These are phyloP conservation scores for Hemisphaericaspora xylofermentans DNA, from an alignment of 1,139 yeast species.

Conservation along the genomic window DNA sequence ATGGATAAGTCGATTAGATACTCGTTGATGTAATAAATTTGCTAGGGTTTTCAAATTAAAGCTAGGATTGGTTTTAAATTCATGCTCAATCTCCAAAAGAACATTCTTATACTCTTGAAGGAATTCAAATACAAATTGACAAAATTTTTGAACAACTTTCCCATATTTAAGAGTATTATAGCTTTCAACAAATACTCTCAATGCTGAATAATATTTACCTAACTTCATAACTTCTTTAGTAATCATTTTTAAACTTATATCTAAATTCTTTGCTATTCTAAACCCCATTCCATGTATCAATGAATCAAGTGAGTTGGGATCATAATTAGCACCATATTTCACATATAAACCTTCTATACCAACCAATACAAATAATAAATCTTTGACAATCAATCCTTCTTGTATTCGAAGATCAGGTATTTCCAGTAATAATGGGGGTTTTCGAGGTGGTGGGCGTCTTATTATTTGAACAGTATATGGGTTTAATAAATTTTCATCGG, in stretches of 20 bases:
- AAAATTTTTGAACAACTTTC: slow-evolving; percentile 69
- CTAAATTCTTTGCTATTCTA: slow-evolving; percentile 69
- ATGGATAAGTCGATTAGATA: slow-evolving; percentile 42
- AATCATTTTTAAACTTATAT: slow-evolving; percentile 72
- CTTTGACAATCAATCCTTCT: slow-evolving; percentile 71
- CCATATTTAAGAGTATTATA: slow-evolving; percentile 64
- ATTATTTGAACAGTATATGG: neutral
- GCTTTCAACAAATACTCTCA: slow-evolving; percentile 53
- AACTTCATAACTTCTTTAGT: slow-evolving; percentile 58
- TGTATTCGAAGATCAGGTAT: slow-evolving; percentile 51
- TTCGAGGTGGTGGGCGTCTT: slow-evolving; percentile 18
- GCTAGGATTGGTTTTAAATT: slow-evolving; percentile 43
- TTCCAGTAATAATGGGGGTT: slow-evolving; percentile 46
- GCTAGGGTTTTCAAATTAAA: slow-evolving; percentile 39
- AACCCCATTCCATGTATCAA: slow-evolving; percentile 71
- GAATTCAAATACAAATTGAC: slow-evolving; percentile 55
- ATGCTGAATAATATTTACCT: slow-evolving; percentile 63
- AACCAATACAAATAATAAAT: slow-evolving; percentile 62
- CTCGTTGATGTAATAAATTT: slow-evolving; percentile 30
- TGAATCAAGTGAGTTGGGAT: slow-evolving; percentile 35
- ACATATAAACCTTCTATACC: slow-evolving; percentile 84
- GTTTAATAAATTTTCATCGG: slow-evolving; percentile 4
- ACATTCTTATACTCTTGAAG: slow-evolving; percentile 48
- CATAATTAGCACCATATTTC: slow-evolving; percentile 62
- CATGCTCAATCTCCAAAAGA: slow-evolving; percentile 53